Evolutionary conservation across 371 early-diverging fungal species (phyloP).

Genomic region (Mucor circinelloides): DNA sequence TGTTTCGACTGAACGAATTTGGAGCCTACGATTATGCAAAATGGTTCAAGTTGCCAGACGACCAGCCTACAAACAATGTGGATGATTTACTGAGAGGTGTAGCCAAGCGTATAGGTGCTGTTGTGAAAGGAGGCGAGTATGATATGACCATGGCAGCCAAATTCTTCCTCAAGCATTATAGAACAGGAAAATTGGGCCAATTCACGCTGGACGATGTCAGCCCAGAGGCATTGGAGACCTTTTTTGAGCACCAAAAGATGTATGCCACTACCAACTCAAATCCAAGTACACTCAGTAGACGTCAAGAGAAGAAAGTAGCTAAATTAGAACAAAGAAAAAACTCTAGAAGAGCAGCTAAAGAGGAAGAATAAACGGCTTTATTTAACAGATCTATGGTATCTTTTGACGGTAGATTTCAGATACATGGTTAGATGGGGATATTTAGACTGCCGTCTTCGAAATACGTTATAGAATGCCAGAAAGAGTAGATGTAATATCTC

Average conservation of each 20-base stretch:
- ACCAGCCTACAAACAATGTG: conserved; percentile 72
- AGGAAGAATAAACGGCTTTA: neutral
- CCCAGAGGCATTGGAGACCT: conserved; percentile 49
- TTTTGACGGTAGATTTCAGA: neutral
- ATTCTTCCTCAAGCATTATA: conserved; percentile 74
- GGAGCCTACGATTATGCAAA: conserved; percentile 38
- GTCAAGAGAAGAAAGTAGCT: conserved; percentile 56
- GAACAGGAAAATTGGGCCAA: conserved; percentile 71
- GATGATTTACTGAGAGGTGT: conserved; percentile 60
- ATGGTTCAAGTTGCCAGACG: conserved; percentile 33
- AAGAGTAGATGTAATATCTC: neutral
- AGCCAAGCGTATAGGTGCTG: conserved; percentile 75
- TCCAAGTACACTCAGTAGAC: conserved; percentile 34
- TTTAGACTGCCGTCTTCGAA: neutral
- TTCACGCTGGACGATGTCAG: conserved; percentile 75
- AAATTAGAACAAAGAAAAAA: conserved; percentile 55
- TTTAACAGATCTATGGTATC: neutral
- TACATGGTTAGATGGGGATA: neutral
- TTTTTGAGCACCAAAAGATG: conserved; percentile 44
- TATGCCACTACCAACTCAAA: conserved; percentile 13
- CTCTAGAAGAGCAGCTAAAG: conserved; percentile 23
- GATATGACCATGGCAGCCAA: conserved; percentile 68
- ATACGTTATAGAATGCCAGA: neutral
- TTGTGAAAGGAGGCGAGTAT: conserved; percentile 72
- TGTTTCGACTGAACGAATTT: conserved; percentile 77